Evolutionary conservation across 371 early-diverging fungal genomes (phyloP), one percentile per base, ranked within the genome.

Genomic region (Capillidium heterosporum): DNA sequence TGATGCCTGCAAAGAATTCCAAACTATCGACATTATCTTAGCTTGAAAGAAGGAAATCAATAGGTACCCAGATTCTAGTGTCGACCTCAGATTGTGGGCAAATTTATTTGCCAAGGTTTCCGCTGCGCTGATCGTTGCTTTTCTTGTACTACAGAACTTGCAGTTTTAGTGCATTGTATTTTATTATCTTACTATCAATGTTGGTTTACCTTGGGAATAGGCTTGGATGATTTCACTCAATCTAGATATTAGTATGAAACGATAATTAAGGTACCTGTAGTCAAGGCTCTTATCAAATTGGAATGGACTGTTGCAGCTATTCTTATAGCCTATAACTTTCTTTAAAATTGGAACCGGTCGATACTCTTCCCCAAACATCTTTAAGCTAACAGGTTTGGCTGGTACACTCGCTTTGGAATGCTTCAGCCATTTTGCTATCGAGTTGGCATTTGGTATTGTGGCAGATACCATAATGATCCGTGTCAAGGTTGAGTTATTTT

Each of bases 391-490:
- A 32, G 46, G 48, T 26, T 21, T 43, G 28, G n/a, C 52, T 48
- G 32, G 31, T 10, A 11, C 31, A 41, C 28, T 55, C 17, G 59
- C 63, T 57, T 56, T 64, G 65, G 72, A 61, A 40, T 66, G 64
- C 60, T 67, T 71, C 15, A 78, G 64, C 89, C 89, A 89, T 1
- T 62, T 61, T 0, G 82, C 87, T 40, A 95, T 73, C 62, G 91
- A 89, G 2, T 70, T 63, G 2, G 85, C 59, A 65, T 95, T 95
- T 0, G 95, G 91, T 11, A 90, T 74, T 0, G 92, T 91, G 1
- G 93, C 93, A 15, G 87, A 85, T 1, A 95, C 65, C 8, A 87
- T 91, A 1, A 92, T 62, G 48, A 58, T 63, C 64, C 26, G 69
- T 60, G 26, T 69, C 27, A n/a, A 56, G 41, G 32, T 54, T 49